Base-by-base conservation (phyloP, 257 asterid species). In the Asclepias syriaca region DNA sequence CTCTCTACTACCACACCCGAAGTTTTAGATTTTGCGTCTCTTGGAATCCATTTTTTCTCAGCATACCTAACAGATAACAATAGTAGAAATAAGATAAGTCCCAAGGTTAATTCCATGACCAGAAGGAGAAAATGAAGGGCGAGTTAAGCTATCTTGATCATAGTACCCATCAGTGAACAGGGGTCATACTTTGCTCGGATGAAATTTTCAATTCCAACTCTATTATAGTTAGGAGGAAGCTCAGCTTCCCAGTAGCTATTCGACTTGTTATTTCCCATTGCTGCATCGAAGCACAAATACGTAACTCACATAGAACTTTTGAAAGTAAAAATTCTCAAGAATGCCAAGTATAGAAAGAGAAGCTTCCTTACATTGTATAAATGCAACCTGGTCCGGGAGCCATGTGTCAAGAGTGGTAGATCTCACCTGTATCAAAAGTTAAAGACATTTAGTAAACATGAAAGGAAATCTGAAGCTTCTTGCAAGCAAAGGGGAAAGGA, bases 331-430 rank as follows among this genome's bases (percentile, higher is more conserved):
- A n/a, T 63, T 12, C 14, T 70, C 72, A 40, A 13, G 68, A 32
- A 13, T 14, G 13, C 16, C 12, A 74, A 32, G 9, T 54, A 21
- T 22, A 46, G 61, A 65, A 66, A 51, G 61, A 7, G 19, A 51
- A 24, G 37, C 21, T 6, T 6, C 50, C 87, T 80, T 75, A 83
- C 87, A 74, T 78, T 77, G 72, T 49, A 83, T 70, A 70, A 77
- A 83, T 40, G 83, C 87, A 55, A 83, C 77, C 53, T 83, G 87
- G 58, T 83, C 85, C 0, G 87, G 87, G 55, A 83, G 87, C 87
- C 87, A 83, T 12, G 87, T 83, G 60, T 83, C 87, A 74, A 83
- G 81, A 11, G 87, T 77, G 22, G 85, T 79, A 21, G 87, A 83
- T 64, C 84, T 77, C 80, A 83, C 87, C 87, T 83, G 81, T 59